A percentile compares a stretch with the other conserved stretches of the same genome.
These are phyloP conservation scores for Diospyros kaki DNA, from an alignment of 148 eudicot species.

Conservation along the genomic window DNA sequence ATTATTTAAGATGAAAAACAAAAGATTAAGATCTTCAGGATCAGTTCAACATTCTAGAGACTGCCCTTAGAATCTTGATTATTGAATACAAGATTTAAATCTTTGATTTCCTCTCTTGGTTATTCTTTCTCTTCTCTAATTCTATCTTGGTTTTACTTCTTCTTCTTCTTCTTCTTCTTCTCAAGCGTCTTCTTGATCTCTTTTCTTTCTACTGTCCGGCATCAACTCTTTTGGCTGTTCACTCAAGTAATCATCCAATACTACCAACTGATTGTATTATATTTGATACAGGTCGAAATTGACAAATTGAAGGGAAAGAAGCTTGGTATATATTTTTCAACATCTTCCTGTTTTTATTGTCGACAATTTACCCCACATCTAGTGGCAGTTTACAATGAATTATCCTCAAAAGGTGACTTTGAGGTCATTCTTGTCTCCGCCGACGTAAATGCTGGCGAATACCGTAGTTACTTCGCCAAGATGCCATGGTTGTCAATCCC, in stretches of 20 bases:
- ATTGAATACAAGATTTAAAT: no score
- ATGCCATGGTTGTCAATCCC: conserved; percentile 61
- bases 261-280: background rate
- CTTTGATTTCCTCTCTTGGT: no score
- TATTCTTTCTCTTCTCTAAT: background rate
- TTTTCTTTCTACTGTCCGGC: no score
- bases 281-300: conserved; percentile 30
- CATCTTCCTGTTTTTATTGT: conserved; percentile 48
- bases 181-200: background rate
- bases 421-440: conserved; percentile 40
- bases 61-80: no score
- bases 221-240: background rate
- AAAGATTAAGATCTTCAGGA: no score
- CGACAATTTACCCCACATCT: conserved; percentile 40
- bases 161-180: background rate
- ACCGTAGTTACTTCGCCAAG: conserved; percentile 37
- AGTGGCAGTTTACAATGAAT: conserved; percentile 29
- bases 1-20: no score
- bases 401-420: conserved; percentile 34
- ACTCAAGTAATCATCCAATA: background rate
- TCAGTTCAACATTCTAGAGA: no score
- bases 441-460: conserved; percentile 32
- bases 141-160: background rate
- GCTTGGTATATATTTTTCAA: conserved; percentile 44
- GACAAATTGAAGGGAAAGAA: conserved; percentile 32